phyloP scores from a whole-genome alignment of 2,329 filamentous ascomycete genomes.

The Colletotrichum higginsianum region DNA sequence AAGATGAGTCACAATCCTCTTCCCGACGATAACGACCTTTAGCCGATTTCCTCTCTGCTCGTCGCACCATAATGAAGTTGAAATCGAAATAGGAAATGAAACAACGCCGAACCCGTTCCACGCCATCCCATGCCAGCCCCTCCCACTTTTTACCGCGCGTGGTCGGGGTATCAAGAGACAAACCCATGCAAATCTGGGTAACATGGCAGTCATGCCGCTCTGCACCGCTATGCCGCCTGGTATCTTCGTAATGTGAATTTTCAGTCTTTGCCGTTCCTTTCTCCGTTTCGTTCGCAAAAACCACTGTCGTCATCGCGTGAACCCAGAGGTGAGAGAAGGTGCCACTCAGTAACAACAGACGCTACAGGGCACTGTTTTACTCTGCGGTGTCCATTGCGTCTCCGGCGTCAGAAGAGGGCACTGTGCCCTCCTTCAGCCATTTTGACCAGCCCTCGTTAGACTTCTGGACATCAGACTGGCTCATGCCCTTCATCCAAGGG shows the following conservation, averaged over 20 bases:
- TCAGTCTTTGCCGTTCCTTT: slow-evolving; percentile 19
- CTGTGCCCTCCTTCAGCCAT: slow-evolving; percentile 67
- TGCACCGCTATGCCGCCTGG: slow-evolving; percentile 42
- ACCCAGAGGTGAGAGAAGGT: background rate
- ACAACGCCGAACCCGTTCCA: slow-evolving; percentile 34
- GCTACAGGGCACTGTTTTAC: slow-evolving; percentile 19
- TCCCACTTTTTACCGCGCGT: background rate
- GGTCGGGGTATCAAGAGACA: slow-evolving; percentile 30
- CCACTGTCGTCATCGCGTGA: background rate
- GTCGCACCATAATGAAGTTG: background rate
- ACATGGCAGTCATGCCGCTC: slow-evolving; percentile 41
- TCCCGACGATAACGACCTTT: background rate
- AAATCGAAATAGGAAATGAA: slow-evolving; percentile 37
- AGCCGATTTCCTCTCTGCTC: background rate
- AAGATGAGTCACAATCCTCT: background rate
- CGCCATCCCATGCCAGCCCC: slow-evolving; percentile 36
- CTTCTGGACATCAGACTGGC: slow-evolving; percentile 82
- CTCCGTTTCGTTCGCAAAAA: slow-evolving; percentile 5
- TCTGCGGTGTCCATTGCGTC: slow-evolving; percentile 46
- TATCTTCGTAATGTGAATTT: slow-evolving; percentile 41
- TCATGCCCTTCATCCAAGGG: slow-evolving; percentile 84
- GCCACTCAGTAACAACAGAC: background rate
- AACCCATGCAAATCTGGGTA: slow-evolving; percentile 34
- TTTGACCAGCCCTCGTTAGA: slow-evolving; percentile 76
- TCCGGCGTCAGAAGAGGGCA: slow-evolving; percentile 52